Base-by-base conservation (phyloP, 1,284 basidiomycete genomes). In the Waitea zeae region DNA sequence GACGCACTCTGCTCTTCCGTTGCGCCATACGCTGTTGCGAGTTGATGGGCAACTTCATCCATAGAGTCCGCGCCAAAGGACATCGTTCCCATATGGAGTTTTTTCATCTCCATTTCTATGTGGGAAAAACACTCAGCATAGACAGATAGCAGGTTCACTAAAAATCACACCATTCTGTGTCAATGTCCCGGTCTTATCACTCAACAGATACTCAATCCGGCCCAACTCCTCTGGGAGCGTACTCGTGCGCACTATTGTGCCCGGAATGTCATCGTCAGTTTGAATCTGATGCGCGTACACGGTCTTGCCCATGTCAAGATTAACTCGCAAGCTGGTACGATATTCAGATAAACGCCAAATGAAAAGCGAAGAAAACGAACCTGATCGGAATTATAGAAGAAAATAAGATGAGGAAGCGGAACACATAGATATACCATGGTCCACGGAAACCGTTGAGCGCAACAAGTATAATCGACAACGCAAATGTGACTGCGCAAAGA, bases 301-400 rank as follows among this genome's bases (percentile, higher is more conserved):
- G 0, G 92, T 97, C 61, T 99, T 99, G 40, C 93, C 95, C 92
- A 99, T 97, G 53, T 99, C 95, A 34, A 98, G 67, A 48, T 99
- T 99, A 40, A 99, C 93, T 17, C 95, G 83, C 35, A 99, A 62
- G 64, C 89, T 96, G 38, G 4, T 6, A 12, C n/a, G 4, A 9
- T 12, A 12, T n/a, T 35, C 11, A 30, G 15, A 19, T 14, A 30
- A n/a, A 14, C 2, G 4, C 17, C n/a, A n/a, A n/a, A n/a, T n/a
- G n/a, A n/a, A n/a, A n/a, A n/a, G n/a, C n/a, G n/a, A n/a, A n/a
- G n/a, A n/a, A n/a, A n/a, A 54, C 77, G 41, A 33, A 87, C 89
- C 87, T 92, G 60, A 99, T 98, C 17, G 95, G 95, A 48, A 99
- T 98, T 54, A 99, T 98, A 13, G 88, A 93, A 30, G 89, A 95